These are phyloP conservation scores for Cryoendolithus antarcticus DNA, from an alignment of 2,329 filamentous ascomycete species.

Conservation along the genomic window DNA sequence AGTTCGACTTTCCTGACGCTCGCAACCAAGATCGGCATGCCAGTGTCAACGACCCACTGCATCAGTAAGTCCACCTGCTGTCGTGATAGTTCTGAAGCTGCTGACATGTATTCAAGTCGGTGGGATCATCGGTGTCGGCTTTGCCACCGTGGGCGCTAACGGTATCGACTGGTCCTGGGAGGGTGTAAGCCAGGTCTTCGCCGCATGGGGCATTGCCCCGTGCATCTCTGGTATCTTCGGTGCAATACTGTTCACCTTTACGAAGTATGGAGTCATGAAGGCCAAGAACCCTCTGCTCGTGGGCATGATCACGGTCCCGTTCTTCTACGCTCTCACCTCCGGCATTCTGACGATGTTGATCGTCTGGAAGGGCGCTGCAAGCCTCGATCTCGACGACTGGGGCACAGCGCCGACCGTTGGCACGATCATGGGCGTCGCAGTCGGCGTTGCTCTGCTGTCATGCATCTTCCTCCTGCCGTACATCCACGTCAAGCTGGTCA, in stretches of 20 bases:
- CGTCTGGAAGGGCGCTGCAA: constrained; percentile 30
- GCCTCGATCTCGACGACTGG: constrained; percentile 36
- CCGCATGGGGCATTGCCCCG: constrained; percentile 50
- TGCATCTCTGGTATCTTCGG: constrained; percentile 42
- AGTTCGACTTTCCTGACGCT: constrained; percentile 41
- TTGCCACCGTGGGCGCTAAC: constrained; percentile 39
- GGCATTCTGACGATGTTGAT: constrained; percentile 39
- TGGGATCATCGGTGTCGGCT: constrained; percentile 28
- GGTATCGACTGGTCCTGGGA: constrained; percentile 46
- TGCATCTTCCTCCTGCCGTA: constrained; percentile 44
- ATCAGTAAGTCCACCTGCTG: constrained; percentile 27
- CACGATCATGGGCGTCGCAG: constrained; percentile 42
- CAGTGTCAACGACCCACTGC: constrained; percentile 44
- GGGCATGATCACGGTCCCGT: constrained; percentile 41
- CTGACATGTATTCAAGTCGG: constrained; percentile 3
- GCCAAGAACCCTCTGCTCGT: constrained; percentile 41
- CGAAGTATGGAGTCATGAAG: constrained; percentile 45
- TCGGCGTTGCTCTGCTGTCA: constrained; percentile 36
- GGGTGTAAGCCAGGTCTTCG: constrained; percentile 49
- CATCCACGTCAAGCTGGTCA: constrained; percentile 44
- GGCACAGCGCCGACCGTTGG: constrained; percentile 32
- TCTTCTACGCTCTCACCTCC: constrained; percentile 46
- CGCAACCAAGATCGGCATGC: constrained; percentile 40
- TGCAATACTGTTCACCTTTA: constrained; percentile 43
- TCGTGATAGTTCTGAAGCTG: not conserved